A percentile compares a stretch with the other conserved stretches of the same genome.
These are phyloP conservation scores for Colletotrichum sp. DNA, from an alignment of 2,329 filamentous ascomycete genomes.

Conservation along the genomic window DNA sequence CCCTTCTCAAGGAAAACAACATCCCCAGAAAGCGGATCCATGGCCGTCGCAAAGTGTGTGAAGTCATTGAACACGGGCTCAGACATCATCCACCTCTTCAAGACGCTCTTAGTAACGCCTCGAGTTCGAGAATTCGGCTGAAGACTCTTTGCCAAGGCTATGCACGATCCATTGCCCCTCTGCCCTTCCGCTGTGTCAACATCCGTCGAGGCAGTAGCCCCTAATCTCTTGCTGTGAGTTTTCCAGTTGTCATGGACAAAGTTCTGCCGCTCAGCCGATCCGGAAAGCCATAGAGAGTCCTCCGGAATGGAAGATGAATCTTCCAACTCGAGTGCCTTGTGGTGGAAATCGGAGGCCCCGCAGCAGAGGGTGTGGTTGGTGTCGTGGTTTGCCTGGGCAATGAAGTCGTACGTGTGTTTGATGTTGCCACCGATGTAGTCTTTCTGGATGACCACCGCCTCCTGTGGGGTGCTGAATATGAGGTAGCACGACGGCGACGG, in stretches of 20 bases:
- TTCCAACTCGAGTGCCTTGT: not conserved
- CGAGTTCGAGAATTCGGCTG: not conserved
- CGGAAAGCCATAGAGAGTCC: not conserved
- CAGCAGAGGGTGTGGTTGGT: slow-evolving; percentile 19
- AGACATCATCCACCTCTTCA: slow-evolving; percentile 52
- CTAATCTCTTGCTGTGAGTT: slow-evolving; percentile 15
- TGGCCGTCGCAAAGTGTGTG: slow-evolving; percentile 62
- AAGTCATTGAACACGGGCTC: slow-evolving; percentile 62
- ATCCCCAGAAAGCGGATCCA: slow-evolving; percentile 50
- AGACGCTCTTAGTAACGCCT: slow-evolving; percentile 29
- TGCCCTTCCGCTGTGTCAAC: rapidly evolving
- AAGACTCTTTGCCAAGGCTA: not conserved
- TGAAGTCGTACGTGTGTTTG: slow-evolving; percentile 51
- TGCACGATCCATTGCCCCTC: not conserved
- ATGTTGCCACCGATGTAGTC: slow-evolving; percentile 51
- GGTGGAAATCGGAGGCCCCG: not conserved
- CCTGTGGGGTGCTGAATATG: slow-evolving; percentile 54
- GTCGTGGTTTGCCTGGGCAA: slow-evolving; percentile 64
- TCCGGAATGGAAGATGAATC: not conserved
- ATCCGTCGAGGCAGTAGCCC: slow-evolving; percentile 21
- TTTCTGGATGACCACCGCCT: slow-evolving; percentile 59
- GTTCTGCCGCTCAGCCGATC: slow-evolving; percentile 26
- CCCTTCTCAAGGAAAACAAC: not conserved
- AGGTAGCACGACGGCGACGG: slow-evolving; percentile 62
- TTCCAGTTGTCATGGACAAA: slow-evolving; percentile 32